These are phyloP conservation scores for Mortierella sp. DNA, from an alignment of 371 early-diverging fungal species.

Conservation along the genomic window DNA sequence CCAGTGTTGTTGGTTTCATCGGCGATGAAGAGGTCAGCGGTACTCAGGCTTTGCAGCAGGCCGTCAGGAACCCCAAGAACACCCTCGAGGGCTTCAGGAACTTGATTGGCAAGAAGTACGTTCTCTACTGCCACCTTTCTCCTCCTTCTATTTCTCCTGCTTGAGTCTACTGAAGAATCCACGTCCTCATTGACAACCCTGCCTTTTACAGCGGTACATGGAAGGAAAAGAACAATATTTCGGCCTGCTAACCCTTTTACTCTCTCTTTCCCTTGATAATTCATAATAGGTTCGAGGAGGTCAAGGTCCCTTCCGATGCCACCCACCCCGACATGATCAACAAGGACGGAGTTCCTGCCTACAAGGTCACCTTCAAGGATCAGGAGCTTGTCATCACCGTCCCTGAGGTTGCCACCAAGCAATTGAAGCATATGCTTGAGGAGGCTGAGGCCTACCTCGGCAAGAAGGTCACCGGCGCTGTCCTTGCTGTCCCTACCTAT, in stretches of 20 bases:
- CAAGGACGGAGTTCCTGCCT: constrained; percentile 77
- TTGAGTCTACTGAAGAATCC: neutral
- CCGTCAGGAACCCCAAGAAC: constrained; percentile 87
- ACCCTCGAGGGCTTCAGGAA: constrained; percentile 90
- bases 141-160: neutral
- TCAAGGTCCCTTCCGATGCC: constrained; percentile 55
- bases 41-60: constrained; percentile 92
- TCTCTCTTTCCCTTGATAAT: neutral
- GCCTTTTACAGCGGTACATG: neutral
- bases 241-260: neutral
- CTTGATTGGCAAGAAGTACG: constrained; percentile 81
- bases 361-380: constrained; percentile 78
- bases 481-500: constrained; percentile 95
- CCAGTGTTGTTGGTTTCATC: constrained; percentile 93
- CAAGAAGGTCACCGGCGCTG: constrained; percentile 82
- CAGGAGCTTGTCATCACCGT: constrained; percentile 73
- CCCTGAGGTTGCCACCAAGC: constrained; percentile 80
- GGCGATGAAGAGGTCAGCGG: constrained; percentile 93
- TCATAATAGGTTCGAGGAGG: constrained; percentile 37
- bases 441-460: constrained; percentile 93
- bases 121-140: neutral
- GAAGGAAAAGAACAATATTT: no score
- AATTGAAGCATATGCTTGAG: constrained; percentile 82
- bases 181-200: neutral
- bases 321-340: constrained; percentile 72